Evolutionary conservation across 352 stramenopile species (phyloP).

Genomic region (Aphanomyces invadans): DNA sequence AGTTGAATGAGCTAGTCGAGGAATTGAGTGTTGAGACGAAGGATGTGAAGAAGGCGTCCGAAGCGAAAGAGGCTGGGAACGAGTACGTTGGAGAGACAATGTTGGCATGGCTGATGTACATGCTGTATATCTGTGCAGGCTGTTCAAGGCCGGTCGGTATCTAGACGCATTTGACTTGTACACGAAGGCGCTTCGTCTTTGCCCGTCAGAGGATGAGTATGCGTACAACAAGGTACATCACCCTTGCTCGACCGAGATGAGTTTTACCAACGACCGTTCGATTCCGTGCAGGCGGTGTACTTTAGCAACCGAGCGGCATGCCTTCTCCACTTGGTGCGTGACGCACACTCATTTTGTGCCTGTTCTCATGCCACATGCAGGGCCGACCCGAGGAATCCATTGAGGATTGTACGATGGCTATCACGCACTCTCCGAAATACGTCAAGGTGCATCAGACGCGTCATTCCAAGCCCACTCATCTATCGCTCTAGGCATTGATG

Average conservation of each 20-base stretch:
- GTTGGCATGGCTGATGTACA: not conserved
- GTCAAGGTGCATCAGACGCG: slow-evolving; percentile 71
- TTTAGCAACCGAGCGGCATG: slow-evolving; percentile 81
- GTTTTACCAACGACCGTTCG: not conserved
- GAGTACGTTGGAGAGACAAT: slow-evolving; percentile 35
- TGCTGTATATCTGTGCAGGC: slow-evolving; percentile 30
- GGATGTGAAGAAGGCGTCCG: slow-evolving; percentile 56
- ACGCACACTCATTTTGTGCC: not conserved
- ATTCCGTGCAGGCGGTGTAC: slow-evolving; percentile 56
- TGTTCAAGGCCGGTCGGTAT: slow-evolving; percentile 58
- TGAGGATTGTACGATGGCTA: slow-evolving; percentile 90
- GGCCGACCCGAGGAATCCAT: slow-evolving; percentile 82
- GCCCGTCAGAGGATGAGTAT: slow-evolving; percentile 62
- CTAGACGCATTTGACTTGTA: slow-evolving; percentile 82
- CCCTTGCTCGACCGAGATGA: not conserved
- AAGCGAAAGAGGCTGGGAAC: slow-evolving; percentile 79
- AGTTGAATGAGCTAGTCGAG: slow-evolving; percentile 3
- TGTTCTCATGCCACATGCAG: slow-evolving; percentile 20
- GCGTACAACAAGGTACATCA: slow-evolving; percentile 62
- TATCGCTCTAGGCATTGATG: slow-evolving; percentile 58
- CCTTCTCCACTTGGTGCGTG: slow-evolving; percentile 46
- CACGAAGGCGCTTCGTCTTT: slow-evolving; percentile 73
- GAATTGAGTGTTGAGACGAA: slow-evolving; percentile 26
- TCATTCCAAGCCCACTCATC: not conserved
- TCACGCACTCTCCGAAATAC: slow-evolving; percentile 94